These are phyloP conservation scores for Chaetomium sp. DNA, from an alignment of 2,329 filamentous ascomycete genomes.

Conservation along the genomic window DNA sequence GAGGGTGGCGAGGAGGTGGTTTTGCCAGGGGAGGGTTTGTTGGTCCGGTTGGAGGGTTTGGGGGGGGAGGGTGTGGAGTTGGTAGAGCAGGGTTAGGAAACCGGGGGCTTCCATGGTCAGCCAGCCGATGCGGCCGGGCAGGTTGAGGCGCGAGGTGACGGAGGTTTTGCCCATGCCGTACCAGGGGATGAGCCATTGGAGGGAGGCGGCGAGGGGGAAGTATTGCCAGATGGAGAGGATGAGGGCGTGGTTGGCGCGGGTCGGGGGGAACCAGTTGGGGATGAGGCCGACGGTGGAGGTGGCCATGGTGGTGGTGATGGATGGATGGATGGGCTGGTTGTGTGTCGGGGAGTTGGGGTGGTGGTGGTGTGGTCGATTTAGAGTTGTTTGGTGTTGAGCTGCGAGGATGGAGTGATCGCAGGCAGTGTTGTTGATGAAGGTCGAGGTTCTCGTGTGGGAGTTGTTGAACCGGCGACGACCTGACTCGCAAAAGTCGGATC, in stretches of 20 bases:
- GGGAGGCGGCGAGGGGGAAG: conserved; percentile 60
- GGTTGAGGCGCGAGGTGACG: conserved; percentile 70
- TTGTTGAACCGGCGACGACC: not conserved
- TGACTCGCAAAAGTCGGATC: too few relatives aligned
- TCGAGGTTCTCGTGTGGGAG: not conserved
- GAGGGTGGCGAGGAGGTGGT: conserved; percentile 72
- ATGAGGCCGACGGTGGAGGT: conserved; percentile 49
- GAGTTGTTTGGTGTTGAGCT: not conserved
- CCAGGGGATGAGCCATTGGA: conserved; percentile 77
- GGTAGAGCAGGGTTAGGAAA: conserved; percentile 76
- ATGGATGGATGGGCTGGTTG: not conserved
- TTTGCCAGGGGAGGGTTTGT: conserved; percentile 72
- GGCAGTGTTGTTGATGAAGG: not conserved
- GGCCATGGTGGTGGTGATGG: conserved; percentile 17
- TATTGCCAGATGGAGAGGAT: conserved; percentile 57
- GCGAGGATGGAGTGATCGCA: not conserved
- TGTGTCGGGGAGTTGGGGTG: not conserved
- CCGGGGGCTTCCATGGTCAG: conserved; percentile 83
- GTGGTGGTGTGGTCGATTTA: not conserved
- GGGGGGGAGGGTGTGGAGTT: conserved; percentile 68
- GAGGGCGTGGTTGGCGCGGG: conserved; percentile 58
- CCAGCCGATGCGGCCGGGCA: conserved; percentile 90
- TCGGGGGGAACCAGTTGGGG: conserved; percentile 60
- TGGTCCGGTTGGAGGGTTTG: too few relatives aligned
- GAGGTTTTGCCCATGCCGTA: conserved; percentile 96